These are phyloP conservation scores for Camellia oleifera DNA, from an alignment of 179 eudicot species.

Conservation along the genomic window DNA sequence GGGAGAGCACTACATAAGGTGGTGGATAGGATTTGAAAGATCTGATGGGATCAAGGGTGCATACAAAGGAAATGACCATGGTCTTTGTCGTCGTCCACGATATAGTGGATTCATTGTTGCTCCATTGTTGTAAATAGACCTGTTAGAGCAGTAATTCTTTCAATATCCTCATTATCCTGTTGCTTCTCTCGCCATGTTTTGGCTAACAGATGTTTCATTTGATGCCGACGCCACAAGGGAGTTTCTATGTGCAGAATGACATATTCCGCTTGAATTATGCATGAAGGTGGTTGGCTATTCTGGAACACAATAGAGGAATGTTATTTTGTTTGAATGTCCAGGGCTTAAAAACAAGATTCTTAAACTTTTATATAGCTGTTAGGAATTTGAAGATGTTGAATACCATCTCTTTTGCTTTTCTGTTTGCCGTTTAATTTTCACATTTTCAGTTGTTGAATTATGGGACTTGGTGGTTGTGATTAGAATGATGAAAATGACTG, in stretches of 20 bases:
- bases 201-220: slow-evolving; percentile 60
- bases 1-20: background rate
- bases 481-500: slow-evolving; percentile 3
- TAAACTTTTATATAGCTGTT: background rate
- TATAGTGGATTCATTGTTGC: background rate
- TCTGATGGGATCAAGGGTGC: background rate
- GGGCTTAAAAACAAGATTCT: slow-evolving; percentile 4
- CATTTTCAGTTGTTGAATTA: background rate
- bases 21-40: background rate
- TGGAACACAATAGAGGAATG: background rate
- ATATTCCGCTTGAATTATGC: slow-evolving; percentile 66
- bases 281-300: slow-evolving; percentile 20
- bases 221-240: slow-evolving; percentile 67
- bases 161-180: background rate
- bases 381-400: slow-evolving; percentile 4
- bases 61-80: background rate
- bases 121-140: background rate
- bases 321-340: background rate
- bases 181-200: background rate
- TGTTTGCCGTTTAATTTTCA: background rate
- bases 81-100: background rate
- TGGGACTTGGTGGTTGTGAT: slow-evolving; percentile 5
- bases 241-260: slow-evolving; percentile 60
- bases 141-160: background rate
- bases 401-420: slow-evolving; percentile 6